phyloP scores from a whole-genome alignment of 352 stramenopile species.

The Globisporangium rhizosaccharum region DNA sequence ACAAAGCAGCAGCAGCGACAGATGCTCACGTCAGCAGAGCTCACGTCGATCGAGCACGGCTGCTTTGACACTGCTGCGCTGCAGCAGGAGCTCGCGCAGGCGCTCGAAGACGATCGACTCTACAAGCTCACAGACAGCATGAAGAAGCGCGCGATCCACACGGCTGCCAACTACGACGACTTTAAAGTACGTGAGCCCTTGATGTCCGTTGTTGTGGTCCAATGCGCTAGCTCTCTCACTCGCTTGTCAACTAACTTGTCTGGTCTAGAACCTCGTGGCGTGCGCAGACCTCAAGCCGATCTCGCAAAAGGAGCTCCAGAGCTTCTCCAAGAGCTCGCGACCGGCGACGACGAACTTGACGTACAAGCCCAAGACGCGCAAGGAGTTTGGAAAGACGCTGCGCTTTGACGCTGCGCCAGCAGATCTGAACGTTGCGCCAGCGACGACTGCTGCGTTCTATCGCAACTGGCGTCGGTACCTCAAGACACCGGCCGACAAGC shows the following conservation, averaged over 20 bases:
- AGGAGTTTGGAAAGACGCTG: slow-evolving; percentile 21
- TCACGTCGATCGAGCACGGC: slow-evolving; percentile 76
- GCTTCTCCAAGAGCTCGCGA: slow-evolving; percentile 42
- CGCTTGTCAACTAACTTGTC: neutral
- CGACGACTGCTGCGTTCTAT: slow-evolving; percentile 51
- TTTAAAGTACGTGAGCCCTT: slow-evolving; percentile 49
- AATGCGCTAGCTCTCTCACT: neutral
- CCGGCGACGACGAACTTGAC: slow-evolving; percentile 69
- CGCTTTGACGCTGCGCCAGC: slow-evolving; percentile 18
- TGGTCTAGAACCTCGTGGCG: slow-evolving; percentile 66
- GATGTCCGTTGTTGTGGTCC: neutral
- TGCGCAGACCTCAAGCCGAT: slow-evolving; percentile 83
- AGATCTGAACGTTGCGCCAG: slow-evolving; percentile 26
- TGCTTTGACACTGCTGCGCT: slow-evolving; percentile 69
- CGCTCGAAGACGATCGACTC: slow-evolving; percentile 73
- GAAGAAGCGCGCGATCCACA: slow-evolving; percentile 88
- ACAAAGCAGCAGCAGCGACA: slow-evolving; percentile 15
- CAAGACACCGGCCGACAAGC: slow-evolving; percentile 47
- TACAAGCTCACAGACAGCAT: slow-evolving; percentile 84
- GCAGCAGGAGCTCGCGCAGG: slow-evolving; percentile 61
- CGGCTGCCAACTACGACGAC: slow-evolving; percentile 77
- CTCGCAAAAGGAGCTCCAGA: slow-evolving; percentile 60
- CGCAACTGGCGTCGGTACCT: slow-evolving; percentile 70
- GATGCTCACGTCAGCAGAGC: slow-evolving; percentile 12
- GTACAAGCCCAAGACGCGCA: slow-evolving; percentile 39